phyloP scores from a whole-genome alignment of 495 filamentous ascomycete species.

The Durotheca rogersii region DNA sequence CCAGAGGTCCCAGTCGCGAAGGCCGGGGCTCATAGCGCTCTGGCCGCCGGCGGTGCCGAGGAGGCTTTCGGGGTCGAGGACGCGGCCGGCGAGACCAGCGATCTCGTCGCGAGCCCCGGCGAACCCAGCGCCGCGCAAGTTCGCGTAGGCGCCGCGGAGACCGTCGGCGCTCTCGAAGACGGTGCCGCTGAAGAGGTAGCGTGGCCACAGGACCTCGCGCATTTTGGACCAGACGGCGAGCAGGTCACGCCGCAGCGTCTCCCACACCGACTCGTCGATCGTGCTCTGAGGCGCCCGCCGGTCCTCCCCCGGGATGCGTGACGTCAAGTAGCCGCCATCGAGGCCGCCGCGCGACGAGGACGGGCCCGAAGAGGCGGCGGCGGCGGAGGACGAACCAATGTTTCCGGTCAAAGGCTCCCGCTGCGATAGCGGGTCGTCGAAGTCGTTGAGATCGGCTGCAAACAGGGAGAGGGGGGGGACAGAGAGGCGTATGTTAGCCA shows the following conservation, averaged over 20 bases:
- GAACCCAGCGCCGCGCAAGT: slow-evolving; percentile 50
- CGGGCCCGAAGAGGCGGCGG: no score
- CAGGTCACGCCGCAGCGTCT: slow-evolving; percentile 86
- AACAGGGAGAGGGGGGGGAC: not conserved
- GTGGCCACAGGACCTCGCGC: slow-evolving; percentile 95
- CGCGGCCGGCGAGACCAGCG: slow-evolving; percentile 58
- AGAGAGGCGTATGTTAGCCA: no score
- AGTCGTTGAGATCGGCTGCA: slow-evolving; percentile 77
- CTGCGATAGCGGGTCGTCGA: slow-evolving; percentile 87
- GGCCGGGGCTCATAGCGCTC: slow-evolving; percentile 79
- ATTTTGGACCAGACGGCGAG: slow-evolving; percentile 95
- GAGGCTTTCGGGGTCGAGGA: slow-evolving; percentile 62
- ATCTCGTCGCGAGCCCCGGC: slow-evolving; percentile 62
- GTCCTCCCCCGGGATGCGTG: slow-evolving; percentile 88
- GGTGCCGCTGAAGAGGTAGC: slow-evolving; percentile 83
- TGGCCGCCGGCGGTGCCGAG: no score
- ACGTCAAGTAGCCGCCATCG: slow-evolving; percentile 72
- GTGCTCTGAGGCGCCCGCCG: slow-evolving; percentile 89
- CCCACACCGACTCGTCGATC: slow-evolving; percentile 96
- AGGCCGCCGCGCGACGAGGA: slow-evolving; percentile 47
- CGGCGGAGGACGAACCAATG: slow-evolving; percentile 59
- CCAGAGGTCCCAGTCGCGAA: slow-evolving; percentile 98
- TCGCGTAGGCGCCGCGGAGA: slow-evolving; percentile 55
- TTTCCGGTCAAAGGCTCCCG: slow-evolving; percentile 78
- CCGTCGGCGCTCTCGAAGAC: slow-evolving; percentile 62